Base-by-base conservation (phyloP, 768 basidiomycete genomes). In the Hortiboletus flavorubellus region DNA sequence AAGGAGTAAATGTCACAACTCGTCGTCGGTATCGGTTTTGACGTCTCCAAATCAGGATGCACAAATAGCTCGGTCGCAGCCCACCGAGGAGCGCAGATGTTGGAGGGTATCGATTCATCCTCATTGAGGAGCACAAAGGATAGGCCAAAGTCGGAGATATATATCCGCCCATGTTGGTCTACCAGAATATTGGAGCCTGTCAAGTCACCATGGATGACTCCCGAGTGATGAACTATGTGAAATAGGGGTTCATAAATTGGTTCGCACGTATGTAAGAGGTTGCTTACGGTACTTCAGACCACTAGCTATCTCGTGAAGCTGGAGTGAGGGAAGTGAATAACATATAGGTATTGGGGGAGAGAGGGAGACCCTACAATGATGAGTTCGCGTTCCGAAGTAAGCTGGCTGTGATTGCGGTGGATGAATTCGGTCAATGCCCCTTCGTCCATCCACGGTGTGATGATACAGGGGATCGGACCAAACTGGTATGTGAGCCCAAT, bases 131-230 rank as follows among this genome's bases (percentile, higher is more conserved):
- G 49, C 15, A 18, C n/a, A 31, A 41, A 49, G 1, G 60, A 52
- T 7, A 61, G 48, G 5, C 59, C 59, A 42, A 61, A 61, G 31
- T 60, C 59, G n/a, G 60, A 56, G 1, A 61, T 61, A 14, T 5
- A 60, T 35, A 47, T 40, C n/a, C 8, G n/a, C 1, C 55, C 59
- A 35, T 31, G 10, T 1, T 53, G 54, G 33, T 53, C 50, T 5
- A 61, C 29, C 18, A 61, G 45, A 8, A 61, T 49, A 48, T 61
- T 61, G 5, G 51, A 61, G 0, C 59, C 60, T 5, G 60, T 61
- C 9, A 61, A 26, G 30, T 61, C 60, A 23, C 60, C 60, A 12
- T 61, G 60, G 41, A 61, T n/a, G 18, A 61, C 39, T 7, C 51
- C 54, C 1, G 45, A 42, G 7, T 29, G 31, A 41, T 61, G 60